A percentile compares a stretch with the other conserved stretches of the same genome.
Evolutionary conservation across 2,329 filamentous ascomycete genomes (phyloP).

Genomic region (Davidsoniella australis): DNA sequence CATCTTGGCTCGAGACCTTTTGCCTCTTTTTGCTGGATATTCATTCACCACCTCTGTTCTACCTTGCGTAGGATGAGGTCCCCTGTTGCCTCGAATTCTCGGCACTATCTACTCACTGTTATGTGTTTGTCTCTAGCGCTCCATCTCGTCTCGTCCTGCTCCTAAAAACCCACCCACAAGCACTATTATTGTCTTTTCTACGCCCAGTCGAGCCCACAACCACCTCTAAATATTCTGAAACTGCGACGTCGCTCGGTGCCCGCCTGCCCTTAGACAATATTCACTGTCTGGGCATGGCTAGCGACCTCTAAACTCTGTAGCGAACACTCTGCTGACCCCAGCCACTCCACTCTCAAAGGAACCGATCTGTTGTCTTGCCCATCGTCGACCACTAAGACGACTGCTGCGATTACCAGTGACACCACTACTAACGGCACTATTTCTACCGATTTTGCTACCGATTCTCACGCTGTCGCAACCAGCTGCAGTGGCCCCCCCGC

Average conservation of each 20-base stretch:
- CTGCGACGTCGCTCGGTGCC: background rate
- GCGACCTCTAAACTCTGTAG: background rate
- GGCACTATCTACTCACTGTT: background rate
- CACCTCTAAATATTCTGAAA: background rate
- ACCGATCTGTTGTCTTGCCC: slow-evolving; percentile 1
- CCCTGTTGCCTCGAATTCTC: background rate
- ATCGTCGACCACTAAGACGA: slow-evolving; percentile 1
- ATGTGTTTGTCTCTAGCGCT: background rate
- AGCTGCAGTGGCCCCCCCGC: slow-evolving; percentile 1
- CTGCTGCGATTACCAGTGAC: background rate
- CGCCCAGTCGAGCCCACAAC: background rate
- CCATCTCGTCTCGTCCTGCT: too few species aligned
- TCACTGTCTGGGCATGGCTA: slow-evolving; percentile 2
- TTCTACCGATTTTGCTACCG: too few species aligned
- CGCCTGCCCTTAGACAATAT: background rate
- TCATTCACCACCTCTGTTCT: too few species aligned
- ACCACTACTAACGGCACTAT: background rate
- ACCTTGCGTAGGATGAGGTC: too few species aligned
- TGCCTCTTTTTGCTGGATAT: too few species aligned
- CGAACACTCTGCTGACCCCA: slow-evolving; percentile 5
- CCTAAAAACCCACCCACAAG: too few species aligned
- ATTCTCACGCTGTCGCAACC: too few species aligned
- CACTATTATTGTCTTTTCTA: background rate
- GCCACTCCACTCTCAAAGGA: slow-evolving; percentile 6
- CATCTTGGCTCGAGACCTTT: too few species aligned